Evolutionary conservation across 1,139 yeast genomes (phyloP).

Genomic region (Yamadazyma aaseri): DNA sequence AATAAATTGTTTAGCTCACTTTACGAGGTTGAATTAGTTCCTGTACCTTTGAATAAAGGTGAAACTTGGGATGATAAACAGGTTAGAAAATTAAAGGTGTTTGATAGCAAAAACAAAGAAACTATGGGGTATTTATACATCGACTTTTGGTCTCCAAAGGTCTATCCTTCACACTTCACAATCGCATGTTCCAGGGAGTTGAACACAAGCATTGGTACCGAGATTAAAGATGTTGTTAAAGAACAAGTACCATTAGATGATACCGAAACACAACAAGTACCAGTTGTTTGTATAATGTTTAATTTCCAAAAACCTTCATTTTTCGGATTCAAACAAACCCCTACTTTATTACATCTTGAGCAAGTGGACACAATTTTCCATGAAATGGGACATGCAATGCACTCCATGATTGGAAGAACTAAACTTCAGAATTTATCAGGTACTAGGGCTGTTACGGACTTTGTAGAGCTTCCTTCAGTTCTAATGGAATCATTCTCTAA

Average conservation of each 20-base stretch:
- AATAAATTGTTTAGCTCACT: slow-evolving; percentile 66
- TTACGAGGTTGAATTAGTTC: slow-evolving; percentile 74
- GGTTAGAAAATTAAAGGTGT: slow-evolving; percentile 77
- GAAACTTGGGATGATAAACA: slow-evolving; percentile 87
- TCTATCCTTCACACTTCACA: slow-evolving; percentile 88
- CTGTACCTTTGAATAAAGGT: slow-evolving; percentile 62
- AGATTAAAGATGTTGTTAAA: slow-evolving; percentile 28
- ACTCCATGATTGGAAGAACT: slow-evolving; percentile 93
- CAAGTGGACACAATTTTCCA: slow-evolving; percentile 95
- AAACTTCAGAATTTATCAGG: slow-evolving; percentile 89
- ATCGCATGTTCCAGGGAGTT: slow-evolving; percentile 83
- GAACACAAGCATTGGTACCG: slow-evolving; percentile 30
- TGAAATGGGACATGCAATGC: slow-evolving; percentile 99
- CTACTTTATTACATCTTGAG: slow-evolving; percentile 58
- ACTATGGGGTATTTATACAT: slow-evolving; percentile 41
- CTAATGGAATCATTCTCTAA: slow-evolving; percentile 91
- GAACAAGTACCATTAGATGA: slow-evolving; percentile 54
- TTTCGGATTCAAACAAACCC: slow-evolving; percentile 14
- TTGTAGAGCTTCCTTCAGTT: slow-evolving; percentile 94
- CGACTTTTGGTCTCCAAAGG: slow-evolving; percentile 49
- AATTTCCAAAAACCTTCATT: slow-evolving; percentile 56
- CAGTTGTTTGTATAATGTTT: slow-evolving; percentile 86
- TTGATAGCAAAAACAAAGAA: slow-evolving; percentile 26
- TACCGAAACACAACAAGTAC: slow-evolving; percentile 64
- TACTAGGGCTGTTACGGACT: slow-evolving; percentile 93